Evolutionary conservation across 179 eudicot genomes (phyloP), one percentile per base, ranked within the genome.

Genomic region (Pouteria campechiana): DNA sequence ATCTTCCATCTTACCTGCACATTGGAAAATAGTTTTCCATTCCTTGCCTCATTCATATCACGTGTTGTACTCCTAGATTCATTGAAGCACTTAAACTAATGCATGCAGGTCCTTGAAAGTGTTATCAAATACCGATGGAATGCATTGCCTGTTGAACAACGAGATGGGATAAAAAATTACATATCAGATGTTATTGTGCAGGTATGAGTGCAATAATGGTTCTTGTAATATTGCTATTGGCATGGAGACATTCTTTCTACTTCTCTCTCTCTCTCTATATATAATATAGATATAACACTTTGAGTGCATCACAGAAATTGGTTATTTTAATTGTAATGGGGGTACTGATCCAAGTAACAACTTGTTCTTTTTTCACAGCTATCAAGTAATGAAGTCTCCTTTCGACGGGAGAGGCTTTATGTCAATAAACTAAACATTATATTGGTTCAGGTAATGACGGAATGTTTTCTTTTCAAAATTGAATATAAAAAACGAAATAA

Each of bases 81-180:
- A 17, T 3, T 32, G 15, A 3, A 17, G 19, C 7, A 32, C 27
- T 32, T 45, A 20, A 5, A 6, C 24, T 70, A 24, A 17, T 46
- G 0, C 31, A 11, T 36, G 40, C 64, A 87, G 96, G 88, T 87
- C 37, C 69, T 90, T 60, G 98, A 79, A 75, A 95, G 97, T 68
- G 97, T 89, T 21, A 89, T 89, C 25, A 89, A 89, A 57, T 85
- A 85, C 58, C 74, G 97, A 28, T 89, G 97, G 97, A 89, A 89
- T 70, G 97, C 95, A 12, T 72, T 89, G 75, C 97, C 97, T 32
- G 79, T 64, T 44, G 90, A 68, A 30, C 97, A 89, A 55, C 64
- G 97, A 15, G 97, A 89, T 65, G 97, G 97, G 44, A 89, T 85
- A 95, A 89, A 89, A 58, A 89, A 85, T 50, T 89, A 81, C 54